Base-by-base conservation (phyloP, 371 early-diverging fungal species). In the Saksenaea vasiformis region DNA sequence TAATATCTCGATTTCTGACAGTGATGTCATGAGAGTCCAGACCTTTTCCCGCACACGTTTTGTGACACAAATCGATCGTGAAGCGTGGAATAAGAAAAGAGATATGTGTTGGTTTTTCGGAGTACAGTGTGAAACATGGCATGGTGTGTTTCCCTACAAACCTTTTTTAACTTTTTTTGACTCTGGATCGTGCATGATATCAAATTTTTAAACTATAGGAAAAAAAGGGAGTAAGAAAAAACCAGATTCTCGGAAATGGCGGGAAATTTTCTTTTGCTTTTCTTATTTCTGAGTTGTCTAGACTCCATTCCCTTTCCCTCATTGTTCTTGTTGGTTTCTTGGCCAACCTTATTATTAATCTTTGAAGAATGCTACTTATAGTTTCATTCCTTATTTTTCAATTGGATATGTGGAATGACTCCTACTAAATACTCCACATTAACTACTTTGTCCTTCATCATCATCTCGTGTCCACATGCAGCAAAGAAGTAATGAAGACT, bases 401-500 rank as follows among this genome's bases (percentile, higher is more conserved):
- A 26, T 60, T 53, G 57, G 0, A 77, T 70, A 51, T 69, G 70
- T 26, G 72, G 77, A 37, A 77, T 61, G n/a, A 59, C 22, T 34
- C 62, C 43, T 19, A 57, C 56, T 27, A 68, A 70, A 58, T 69
- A 70, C 7, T 22, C 37, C 26, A 78, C 70, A 24, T 31, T 7
- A 31, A 47, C 22, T 22, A 7, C 22, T n/a, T 61, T 38, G 17
- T 66, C 47, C 11, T 41, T 62, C 15, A 53, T 61, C 28, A 24
- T 47, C 34, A 69, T 38, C 55, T 76, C 68, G 37, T 69, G 57
- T 24, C 78, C 72, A 60, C 67, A 66, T 15, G 74, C 74, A 11
- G 72, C 72, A 58, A 70, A 78, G 41, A 74, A 74, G 39, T 65
- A 74, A 68, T 78, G 74, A 24, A 78, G 59, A 60, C 78, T 77